Conservation (phyloP, 1,284 basidiomycete species). For the Omphalotus olearius region DNA sequence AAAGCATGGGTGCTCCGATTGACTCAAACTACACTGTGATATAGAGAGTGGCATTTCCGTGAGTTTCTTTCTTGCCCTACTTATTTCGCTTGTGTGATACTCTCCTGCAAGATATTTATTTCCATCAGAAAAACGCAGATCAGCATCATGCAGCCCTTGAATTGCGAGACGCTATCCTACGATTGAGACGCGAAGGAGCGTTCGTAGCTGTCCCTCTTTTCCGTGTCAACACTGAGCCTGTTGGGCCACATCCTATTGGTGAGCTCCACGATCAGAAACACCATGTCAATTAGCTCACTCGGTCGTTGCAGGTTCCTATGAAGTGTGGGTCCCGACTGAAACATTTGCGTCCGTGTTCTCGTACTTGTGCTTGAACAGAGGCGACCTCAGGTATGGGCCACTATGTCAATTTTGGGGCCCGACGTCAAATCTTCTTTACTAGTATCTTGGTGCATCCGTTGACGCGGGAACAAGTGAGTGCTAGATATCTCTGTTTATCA, state of each 20-base stretch:
- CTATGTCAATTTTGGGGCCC: too few relatives aligned
- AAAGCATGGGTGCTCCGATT: neutral
- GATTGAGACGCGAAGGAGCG: slow-evolving; percentile 65
- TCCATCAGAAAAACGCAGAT: slow-evolving; percentile 60
- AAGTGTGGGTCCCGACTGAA: slow-evolving; percentile 71
- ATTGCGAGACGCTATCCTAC: slow-evolving; percentile 64
- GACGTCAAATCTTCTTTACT: neutral
- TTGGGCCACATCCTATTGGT: slow-evolving; percentile 77
- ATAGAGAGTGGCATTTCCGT: slow-evolving; percentile 80
- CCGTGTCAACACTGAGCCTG: slow-evolving; percentile 62
- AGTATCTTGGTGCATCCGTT: slow-evolving; percentile 67
- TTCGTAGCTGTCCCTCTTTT: slow-evolving; percentile 74
- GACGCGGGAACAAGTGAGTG: slow-evolving; percentile 58
- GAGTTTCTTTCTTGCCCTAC: slow-evolving; percentile 17
- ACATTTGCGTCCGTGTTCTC: slow-evolving; percentile 71
- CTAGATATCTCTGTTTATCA: neutral
- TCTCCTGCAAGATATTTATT: slow-evolving; percentile 60
- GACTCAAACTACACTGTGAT: slow-evolving; percentile 6
- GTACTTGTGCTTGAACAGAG: slow-evolving; percentile 64
- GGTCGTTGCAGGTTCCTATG: slow-evolving; percentile 56
- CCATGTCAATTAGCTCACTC: neutral
- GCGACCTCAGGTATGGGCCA: slow-evolving; percentile 52
- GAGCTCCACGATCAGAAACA: slow-evolving; percentile 18
- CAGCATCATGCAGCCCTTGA: slow-evolving; percentile 63
- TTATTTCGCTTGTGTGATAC: neutral